Base-by-base conservation (phyloP, 2,329 filamentous ascomycete genomes). In the Pseudocercospora ulei region DNA sequence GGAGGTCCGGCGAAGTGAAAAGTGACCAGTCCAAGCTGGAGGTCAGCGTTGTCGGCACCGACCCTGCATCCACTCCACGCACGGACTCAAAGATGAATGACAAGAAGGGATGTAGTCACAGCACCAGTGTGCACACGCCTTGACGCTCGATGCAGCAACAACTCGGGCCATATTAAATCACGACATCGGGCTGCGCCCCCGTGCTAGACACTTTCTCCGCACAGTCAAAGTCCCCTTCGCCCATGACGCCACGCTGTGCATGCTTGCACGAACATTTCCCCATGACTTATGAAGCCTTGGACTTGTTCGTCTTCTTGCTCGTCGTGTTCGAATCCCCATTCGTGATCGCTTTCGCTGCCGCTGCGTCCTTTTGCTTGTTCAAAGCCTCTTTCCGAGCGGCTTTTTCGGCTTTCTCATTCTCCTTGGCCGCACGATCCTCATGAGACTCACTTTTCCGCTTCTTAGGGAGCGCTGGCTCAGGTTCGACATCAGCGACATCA, bases 371-470 rank as follows among this genome's bases (percentile, higher is more conserved):
- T 42, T 54, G 48, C 41, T 48, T 46, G 43, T 53, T 50, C 40
- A 56, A 18, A 14, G 52, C 44, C 29, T 44, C 50, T 20, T 54
- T 56, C 25, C 53, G 41, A 5, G 50, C 52, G 3, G 43, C 46
- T 39, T 51, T 54, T 18, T 55, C 53, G 5, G 47, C 47, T 17
- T 47, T 49, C 8, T 48, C 48, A 16, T 23, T 37, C 33, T 38
- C 43, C 20, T 48, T 44, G 2, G 43, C 48, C 17, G 41, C 47
- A 4, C 46, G 35, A 5, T 50, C 55, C 13, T 49, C 51, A 2
- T 17, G 36, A 17, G 16, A 42, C 12, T 53, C 49, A 18, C 41
- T 53, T 47, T 58, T 59, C 30, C 36, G 39, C 51, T 56, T 57
- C 47, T 57, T 58, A 31, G 46, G 41, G 17, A 45, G 22, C 19